Base-by-base conservation (phyloP, 768 basidiomycete species). In the Russula abietina region DNA sequence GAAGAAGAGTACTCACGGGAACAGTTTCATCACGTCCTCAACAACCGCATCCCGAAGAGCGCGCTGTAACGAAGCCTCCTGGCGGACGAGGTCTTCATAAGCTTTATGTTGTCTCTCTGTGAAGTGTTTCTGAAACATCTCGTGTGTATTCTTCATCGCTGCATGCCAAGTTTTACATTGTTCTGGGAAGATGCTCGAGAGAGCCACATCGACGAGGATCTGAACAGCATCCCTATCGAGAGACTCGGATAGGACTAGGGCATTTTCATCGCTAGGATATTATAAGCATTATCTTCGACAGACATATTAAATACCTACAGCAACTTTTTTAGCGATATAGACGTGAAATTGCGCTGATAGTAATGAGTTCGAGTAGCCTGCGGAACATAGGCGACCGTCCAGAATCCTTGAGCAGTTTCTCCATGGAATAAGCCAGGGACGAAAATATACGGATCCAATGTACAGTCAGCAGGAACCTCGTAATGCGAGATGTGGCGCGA, bases 321-420 rank as follows among this genome's bases (percentile, higher is more conserved):
- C 26, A 61, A 22, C 22, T 39, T 33, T 12, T 38, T 39, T 1
- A 61, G 36, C 6, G 4, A 16, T 30, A 61, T 1, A 14, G 5
- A 2, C 6, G 8, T 36, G 14, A n/a, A 48, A 4, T 30, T 1
- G 41, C 2, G 26, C 17, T 26, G 24, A 39, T 41, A 0, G 19
- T 41, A 28, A 0, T 9, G 33, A n/a, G 41, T 30, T 28, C 5
- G 50, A 19, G n/a, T 46, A 1, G 2, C 2, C 9, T 9, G 50
- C 2, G 50, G 57, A 16, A 66, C 8, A 39, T 61, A 64, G 5
- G 39, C n/a, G 1, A 32, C 39, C 0, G 64, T 64, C n/a, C 69
- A 33, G 24, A 70, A 38, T 4, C 61, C 70, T 50, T 70, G 70
- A 28, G 41, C 16, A 2, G 57, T 60, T 53, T 70, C 70, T 1